phyloP scores from a whole-genome alignment of 345 rosid genomes.

The Salix dunnii region DNA sequence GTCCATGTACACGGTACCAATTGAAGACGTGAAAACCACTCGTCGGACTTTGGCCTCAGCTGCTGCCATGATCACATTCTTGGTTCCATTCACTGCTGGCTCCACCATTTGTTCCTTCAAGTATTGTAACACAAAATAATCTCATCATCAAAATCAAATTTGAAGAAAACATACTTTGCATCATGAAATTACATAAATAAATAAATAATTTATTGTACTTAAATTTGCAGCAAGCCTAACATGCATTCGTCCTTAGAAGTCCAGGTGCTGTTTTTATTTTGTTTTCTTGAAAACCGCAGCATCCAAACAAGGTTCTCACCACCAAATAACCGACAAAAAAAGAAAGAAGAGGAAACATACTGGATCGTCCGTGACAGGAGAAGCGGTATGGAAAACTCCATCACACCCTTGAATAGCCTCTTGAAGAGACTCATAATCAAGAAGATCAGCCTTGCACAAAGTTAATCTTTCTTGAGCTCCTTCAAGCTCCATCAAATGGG shows the following conservation, averaged over 20 bases:
- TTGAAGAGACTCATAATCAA: conserved; percentile 56
- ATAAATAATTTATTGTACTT: too few species aligned
- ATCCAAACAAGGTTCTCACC: conserved; percentile 16
- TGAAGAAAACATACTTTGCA: too few species aligned
- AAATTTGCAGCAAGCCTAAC: too few species aligned
- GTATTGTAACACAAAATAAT: not conserved
- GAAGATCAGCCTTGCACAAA: conserved; percentile 75
- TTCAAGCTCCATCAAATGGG: conserved; percentile 75
- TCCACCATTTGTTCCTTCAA: conserved; percentile 92
- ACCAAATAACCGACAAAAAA: not conserved
- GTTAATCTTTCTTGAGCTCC: conserved; percentile 84
- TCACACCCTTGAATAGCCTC: conserved; percentile 75
- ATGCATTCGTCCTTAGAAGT: too few species aligned
- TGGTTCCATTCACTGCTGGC: conserved; percentile 87
- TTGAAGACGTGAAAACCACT: conserved; percentile 90
- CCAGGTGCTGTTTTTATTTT: not conserved
- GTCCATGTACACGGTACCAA: conserved; percentile 92
- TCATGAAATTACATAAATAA: too few species aligned
- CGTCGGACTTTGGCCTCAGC: conserved; percentile 78
- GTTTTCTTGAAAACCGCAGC: conserved; percentile 11
- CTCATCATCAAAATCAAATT: not conserved
- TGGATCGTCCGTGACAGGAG: conserved; percentile 94
- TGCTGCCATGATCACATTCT: conserved; percentile 75
- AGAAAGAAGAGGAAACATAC: conserved; percentile 35
- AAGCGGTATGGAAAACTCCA: conserved; percentile 96